A percentile compares a stretch with the other conserved stretches of the same genome.
Evolutionary conservation across 768 basidiomycete species (phyloP).

Genomic region (Termitomyces sp.): DNA sequence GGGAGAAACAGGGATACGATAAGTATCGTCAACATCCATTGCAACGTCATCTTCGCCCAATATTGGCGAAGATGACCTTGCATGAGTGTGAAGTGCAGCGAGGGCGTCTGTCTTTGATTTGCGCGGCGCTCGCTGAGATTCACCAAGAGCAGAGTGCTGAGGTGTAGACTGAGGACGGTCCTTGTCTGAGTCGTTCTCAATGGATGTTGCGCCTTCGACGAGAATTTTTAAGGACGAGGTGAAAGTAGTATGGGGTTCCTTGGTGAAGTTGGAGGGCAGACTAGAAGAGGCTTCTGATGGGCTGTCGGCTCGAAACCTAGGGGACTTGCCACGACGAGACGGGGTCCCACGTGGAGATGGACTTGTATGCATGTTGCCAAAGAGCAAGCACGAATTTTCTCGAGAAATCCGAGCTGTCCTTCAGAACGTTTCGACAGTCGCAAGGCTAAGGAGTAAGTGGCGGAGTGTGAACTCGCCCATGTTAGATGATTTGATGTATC

Average conservation of each 20-base stretch:
- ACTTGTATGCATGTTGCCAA: conserved; percentile 40
- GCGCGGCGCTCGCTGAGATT: conserved; percentile 71
- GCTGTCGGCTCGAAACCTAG: conserved; percentile 48
- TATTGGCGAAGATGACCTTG: conserved; percentile 50
- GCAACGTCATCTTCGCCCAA: conserved; percentile 50
- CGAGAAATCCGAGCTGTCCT: conserved; percentile 28
- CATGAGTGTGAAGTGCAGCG: conserved; percentile 70
- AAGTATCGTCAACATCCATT: conserved; percentile 41
- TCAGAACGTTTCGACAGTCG: conserved; percentile 38
- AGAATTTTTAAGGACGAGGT: conserved; percentile 73
- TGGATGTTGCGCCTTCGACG: conserved; percentile 70
- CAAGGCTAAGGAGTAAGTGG: conserved; percentile 38
- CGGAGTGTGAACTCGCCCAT: conserved; percentile 42
- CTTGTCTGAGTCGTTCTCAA: conserved; percentile 44
- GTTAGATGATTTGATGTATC: conserved; percentile 44
- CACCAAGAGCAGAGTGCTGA: conserved; percentile 34
- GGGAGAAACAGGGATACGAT: conserved; percentile 61
- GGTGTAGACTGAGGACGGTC: conserved; percentile 31
- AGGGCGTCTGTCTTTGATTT: conserved; percentile 90
- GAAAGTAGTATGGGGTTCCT: conserved; percentile 50
- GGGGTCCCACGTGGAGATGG: conserved; percentile 54
- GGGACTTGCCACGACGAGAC: conserved; percentile 62
- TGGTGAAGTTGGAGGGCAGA: conserved; percentile 45
- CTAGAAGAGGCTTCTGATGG: conserved; percentile 43
- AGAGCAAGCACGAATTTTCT: conserved; percentile 31